These are phyloP conservation scores for Trametes gibbosa DNA, from an alignment of 768 basidiomycete species.

Conservation along the genomic window DNA sequence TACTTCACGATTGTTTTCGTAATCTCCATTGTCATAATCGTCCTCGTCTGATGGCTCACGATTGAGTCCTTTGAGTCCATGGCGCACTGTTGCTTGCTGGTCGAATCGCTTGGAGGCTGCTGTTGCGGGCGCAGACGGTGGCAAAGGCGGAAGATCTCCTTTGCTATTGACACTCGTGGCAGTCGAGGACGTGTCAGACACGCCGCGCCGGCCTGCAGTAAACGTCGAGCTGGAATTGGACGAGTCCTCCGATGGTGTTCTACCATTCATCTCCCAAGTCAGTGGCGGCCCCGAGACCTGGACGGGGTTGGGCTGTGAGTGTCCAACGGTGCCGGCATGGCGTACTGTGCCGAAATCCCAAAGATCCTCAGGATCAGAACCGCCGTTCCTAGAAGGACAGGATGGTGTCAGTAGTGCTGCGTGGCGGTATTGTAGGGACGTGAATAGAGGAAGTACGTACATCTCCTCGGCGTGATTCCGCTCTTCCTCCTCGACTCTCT, in stretches of 20 bases:
- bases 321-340: conserved; percentile 73
- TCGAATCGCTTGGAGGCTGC: conserved; percentile 37
- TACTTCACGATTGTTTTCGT: conserved; percentile 38
- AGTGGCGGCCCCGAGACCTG: conserved; percentile 64
- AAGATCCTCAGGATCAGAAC: conserved; percentile 72
- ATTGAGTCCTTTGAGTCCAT: conserved; percentile 29
- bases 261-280: conserved; percentile 78
- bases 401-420: neutral
- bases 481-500: conserved; percentile 69
- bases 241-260: conserved; percentile 39
- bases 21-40: conserved; percentile 38
- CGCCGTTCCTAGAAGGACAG: conserved; percentile 41
- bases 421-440: neutral
- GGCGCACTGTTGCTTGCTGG: conserved; percentile 63
- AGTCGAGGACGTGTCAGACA: conserved; percentile 28
- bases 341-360: conserved; percentile 99
- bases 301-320: conserved; percentile 49
- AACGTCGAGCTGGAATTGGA: conserved; percentile 39
- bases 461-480: conserved; percentile 56
- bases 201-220: conserved; percentile 15
- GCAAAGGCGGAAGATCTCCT: conserved; percentile 59
- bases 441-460: conserved; percentile 40
- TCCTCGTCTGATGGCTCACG: conserved; percentile 63
- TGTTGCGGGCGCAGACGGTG: conserved; percentile 33
- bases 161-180: conserved; percentile 48